phyloP scores from a whole-genome alignment of 1,284 basidiomycete species.

The Irpex rosettiformis region DNA sequence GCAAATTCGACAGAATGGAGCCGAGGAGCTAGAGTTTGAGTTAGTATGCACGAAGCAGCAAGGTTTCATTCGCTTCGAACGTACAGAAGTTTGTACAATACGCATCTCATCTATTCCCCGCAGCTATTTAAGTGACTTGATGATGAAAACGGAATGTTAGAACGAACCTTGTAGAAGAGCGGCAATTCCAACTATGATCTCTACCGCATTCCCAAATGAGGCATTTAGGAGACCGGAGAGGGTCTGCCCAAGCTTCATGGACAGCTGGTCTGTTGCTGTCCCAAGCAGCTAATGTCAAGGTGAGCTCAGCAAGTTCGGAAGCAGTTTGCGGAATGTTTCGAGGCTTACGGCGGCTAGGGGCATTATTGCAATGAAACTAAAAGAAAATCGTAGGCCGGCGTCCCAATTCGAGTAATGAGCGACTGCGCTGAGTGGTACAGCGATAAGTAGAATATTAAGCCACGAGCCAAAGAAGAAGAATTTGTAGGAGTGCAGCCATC shows the following conservation, averaged over 20 bases:
- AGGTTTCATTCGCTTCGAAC: constrained; percentile 18
- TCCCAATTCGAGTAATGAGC: constrained; percentile 71
- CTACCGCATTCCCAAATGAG: constrained; percentile 77
- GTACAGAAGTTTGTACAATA: constrained; percentile 84
- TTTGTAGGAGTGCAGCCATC: constrained; percentile 57
- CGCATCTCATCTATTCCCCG: constrained; percentile 72
- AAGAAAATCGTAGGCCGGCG: constrained; percentile 77
- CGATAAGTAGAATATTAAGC: constrained; percentile 76
- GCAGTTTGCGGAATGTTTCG: too few species aligned
- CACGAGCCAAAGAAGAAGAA: constrained; percentile 72
- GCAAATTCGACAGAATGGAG: constrained; percentile 85
- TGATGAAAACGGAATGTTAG: constrained; percentile 4
- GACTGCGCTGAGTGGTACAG: constrained; percentile 49
- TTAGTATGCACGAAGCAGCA: background rate
- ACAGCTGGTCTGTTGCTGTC: constrained; percentile 86
- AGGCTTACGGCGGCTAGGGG: constrained; percentile 74
- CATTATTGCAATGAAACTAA: constrained; percentile 85
- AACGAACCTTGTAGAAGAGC: constrained; percentile 74
- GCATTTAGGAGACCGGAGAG: constrained; percentile 86
- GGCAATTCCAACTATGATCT: constrained; percentile 86
- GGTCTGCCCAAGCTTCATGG: constrained; percentile 75
- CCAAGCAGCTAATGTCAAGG: constrained; percentile 63
- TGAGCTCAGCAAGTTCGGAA: too few species aligned
- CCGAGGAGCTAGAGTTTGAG: constrained; percentile 59
- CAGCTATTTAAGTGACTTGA: background rate